Evolutionary conservation across 2,329 filamentous ascomycete species (phyloP), one percentile per base, ranked within the genome.

Genomic region (Ophiostoma sp.): DNA sequence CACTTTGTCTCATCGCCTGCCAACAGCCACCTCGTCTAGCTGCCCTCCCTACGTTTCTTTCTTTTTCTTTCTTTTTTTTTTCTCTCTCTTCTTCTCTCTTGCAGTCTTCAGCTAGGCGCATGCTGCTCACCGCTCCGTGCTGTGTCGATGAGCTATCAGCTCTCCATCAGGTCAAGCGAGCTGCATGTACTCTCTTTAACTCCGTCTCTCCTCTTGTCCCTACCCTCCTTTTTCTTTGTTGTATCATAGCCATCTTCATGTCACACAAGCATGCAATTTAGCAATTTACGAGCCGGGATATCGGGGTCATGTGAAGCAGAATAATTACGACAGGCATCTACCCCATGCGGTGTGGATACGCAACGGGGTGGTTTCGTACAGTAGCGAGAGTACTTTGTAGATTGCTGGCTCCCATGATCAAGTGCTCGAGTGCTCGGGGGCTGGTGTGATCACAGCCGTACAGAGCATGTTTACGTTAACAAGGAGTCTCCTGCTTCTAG

Each of bases 261-360:
- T 62, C 38, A 62, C 58, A 62, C 38, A 18, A 18, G 16, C 64
- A 45, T 66, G 55, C 68, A 69, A 67, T 69, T 49, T 36, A 65
- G 55, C 68, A 69, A 67, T 69, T 49, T 36, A 65, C 4, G 42
- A 36, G 55, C 68, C 65, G 41, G 68, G 45, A 49, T 69, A n/a
- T 60, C 27, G 52, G 16, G 63, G 68, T 69, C 68, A 69, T 69
- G 68, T 69, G 68, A 64, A 66, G 60, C 27, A 66, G 67, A 67
- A 69, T 7, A 55, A 55, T 11, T 55, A 55, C 18, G 18, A 66
- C 44, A 66, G 45, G 64, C 41, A 55, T 44, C 2, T 45, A 44
- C 47, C 47, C 49, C 49, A 6, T 68, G 52, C 11, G 40, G 64
- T n/a, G 64, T 18, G 49, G 49, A 9, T 47, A 55, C 49, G 18